phyloP scores from a whole-genome alignment of 2,329 filamentous ascomycete genomes.

The Botryotinia calthae region DNA sequence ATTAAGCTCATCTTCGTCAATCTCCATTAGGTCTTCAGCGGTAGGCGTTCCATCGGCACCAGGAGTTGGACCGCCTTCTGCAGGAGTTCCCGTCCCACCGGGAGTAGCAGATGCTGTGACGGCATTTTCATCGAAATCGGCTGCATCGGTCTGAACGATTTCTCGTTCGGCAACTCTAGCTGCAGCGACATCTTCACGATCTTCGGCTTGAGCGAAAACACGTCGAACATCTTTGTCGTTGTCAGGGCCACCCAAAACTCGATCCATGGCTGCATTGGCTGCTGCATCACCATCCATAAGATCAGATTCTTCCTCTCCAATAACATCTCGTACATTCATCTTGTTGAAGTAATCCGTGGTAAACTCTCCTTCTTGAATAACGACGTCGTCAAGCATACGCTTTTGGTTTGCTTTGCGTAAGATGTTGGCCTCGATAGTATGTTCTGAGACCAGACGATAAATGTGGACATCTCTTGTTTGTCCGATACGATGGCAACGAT shows the following conservation, averaged over 20 bases:
- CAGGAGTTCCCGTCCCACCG: conserved; percentile 34
- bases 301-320: conserved; percentile 53
- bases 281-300: conserved; percentile 65
- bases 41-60: conserved; percentile 36
- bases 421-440: conserved; percentile 98
- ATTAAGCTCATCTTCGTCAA: conserved; percentile 47
- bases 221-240: conserved; percentile 64
- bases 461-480: conserved; percentile 98
- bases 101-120: conserved; percentile 35
- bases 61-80: conserved; percentile 44
- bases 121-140: conserved; percentile 73
- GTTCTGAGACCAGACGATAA: conserved; percentile 87
- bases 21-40: conserved; percentile 28
- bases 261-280: conserved; percentile 79
- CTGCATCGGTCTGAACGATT: conserved; percentile 77
- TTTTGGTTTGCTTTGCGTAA: conserved; percentile 96
- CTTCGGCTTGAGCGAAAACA: conserved; percentile 85
- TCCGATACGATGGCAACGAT: conserved; percentile 93
- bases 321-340: conserved; percentile 65
- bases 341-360: conserved; percentile 95
- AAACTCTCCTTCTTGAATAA: conserved; percentile 97
- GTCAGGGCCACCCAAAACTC: conserved; percentile 64
- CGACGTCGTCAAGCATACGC: conserved; percentile 94
- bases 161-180: conserved; percentile 87
- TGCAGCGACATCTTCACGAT: conserved; percentile 85